phyloP scores from a whole-genome alignment of 176 grass and related monocot species.

The Aegilops sharonensis region DNA sequence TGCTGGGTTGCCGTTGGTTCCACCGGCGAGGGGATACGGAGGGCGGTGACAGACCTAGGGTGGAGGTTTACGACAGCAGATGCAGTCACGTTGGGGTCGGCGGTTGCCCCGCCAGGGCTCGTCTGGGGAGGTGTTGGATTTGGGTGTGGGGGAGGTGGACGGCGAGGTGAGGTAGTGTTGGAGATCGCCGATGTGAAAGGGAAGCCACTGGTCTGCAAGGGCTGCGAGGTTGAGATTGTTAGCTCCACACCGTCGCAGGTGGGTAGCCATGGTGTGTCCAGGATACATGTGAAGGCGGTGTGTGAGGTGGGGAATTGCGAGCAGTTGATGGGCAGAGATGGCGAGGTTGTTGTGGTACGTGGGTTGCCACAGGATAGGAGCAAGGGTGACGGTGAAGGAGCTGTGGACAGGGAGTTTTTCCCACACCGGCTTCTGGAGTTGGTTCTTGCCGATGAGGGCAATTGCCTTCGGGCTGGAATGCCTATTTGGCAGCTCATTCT shows the following conservation, averaged over 20 bases:
- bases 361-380: conserved; percentile 33
- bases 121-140: conserved; percentile 44
- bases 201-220: conserved; percentile 57
- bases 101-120: conserved; percentile 37
- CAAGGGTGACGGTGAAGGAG: conserved; percentile 31
- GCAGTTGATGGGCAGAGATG: conserved; percentile 33
- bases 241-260: not conserved
- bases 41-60: conserved; percentile 46
- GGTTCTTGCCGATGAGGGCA: conserved; percentile 40
- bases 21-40: conserved; percentile 3
- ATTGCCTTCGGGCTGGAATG: conserved; percentile 35
- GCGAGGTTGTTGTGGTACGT: conserved; percentile 44
- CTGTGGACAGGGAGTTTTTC: conserved; percentile 50
- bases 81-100: conserved; percentile 47
- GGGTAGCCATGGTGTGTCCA: conserved; percentile 10
- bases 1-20: conserved; percentile 46
- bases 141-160: conserved; percentile 13
- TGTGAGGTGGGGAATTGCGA: conserved; percentile 35
- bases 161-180: conserved; percentile 45
- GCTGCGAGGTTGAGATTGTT: conserved; percentile 50
- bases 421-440: conserved; percentile 61
- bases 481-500: conserved; percentile 95
- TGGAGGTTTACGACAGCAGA: conserved; percentile 53
- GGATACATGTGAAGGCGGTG: conserved; percentile 59
- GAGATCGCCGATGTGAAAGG: conserved; percentile 56